These are phyloP conservation scores for Inosperma sp. DNA, from an alignment of 768 basidiomycete genomes.

Conservation along the genomic window DNA sequence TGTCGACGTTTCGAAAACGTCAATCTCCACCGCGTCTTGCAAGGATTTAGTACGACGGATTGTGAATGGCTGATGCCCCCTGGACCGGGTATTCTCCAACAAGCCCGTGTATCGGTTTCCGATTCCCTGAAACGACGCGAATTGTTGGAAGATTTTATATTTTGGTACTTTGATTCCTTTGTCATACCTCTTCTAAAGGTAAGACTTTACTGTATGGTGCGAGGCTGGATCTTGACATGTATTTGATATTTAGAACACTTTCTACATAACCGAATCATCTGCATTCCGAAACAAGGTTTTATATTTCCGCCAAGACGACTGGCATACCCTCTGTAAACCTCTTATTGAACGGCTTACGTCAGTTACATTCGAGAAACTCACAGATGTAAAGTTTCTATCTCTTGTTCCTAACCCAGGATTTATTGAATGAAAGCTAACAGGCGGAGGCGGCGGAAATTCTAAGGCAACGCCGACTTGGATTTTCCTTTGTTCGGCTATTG, in stretches of 20 bases:
- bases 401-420: background rate
- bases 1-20: conserved; percentile 79
- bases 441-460: conserved; percentile 60
- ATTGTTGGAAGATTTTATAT: conserved; percentile 82
- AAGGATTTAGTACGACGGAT: conserved; percentile 66
- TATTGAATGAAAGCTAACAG: conserved; percentile 31
- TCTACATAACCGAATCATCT: conserved; percentile 91
- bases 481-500: conserved; percentile 80
- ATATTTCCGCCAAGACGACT: conserved; percentile 94
- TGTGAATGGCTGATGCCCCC: conserved; percentile 75
- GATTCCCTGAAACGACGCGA: conserved; percentile 77
- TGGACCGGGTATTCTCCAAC: conserved; percentile 30
- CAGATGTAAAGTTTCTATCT: conserved; percentile 44
- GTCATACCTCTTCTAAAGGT: conserved; percentile 77
- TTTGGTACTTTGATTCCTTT: conserved; percentile 91
- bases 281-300: conserved; percentile 77
- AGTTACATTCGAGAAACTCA: conserved; percentile 66
- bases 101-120: conserved; percentile 51
- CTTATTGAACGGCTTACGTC: conserved; percentile 69
- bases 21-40: conserved; percentile 70
- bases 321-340: conserved; percentile 79
- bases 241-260: conserved; percentile 60
- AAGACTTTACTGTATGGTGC: conserved; percentile 12
- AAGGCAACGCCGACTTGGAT: conserved; percentile 70
- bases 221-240: background rate